A percentile compares a stretch with the other conserved stretches of the same genome.
These are phyloP conservation scores for Lentinus brumalis DNA, from an alignment of 768 basidiomycete genomes.

Conservation along the genomic window DNA sequence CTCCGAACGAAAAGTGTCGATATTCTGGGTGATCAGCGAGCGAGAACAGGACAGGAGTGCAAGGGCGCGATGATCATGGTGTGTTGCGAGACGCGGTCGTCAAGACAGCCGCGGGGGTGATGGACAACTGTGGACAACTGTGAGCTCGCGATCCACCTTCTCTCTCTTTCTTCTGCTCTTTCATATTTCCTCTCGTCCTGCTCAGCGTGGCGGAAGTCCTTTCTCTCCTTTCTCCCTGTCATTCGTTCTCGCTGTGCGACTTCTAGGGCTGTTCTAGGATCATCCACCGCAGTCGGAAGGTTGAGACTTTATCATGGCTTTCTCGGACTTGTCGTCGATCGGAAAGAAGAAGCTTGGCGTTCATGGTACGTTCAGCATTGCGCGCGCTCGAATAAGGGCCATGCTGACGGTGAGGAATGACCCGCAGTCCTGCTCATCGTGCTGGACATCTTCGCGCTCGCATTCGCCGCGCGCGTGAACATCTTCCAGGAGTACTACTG, in stretches of 20 bases:
- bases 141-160: neutral
- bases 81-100: slow-evolving; percentile 4
- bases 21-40: neutral
- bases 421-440: slow-evolving; percentile 46
- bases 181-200: slow-evolving; percentile 1
- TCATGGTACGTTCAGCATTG: slow-evolving; percentile 28
- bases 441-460: slow-evolving; percentile 52
- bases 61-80: neutral
- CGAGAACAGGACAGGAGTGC: neutral
- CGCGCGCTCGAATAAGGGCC: neutral
- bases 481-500: slow-evolving; percentile 63
- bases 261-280: slow-evolving; percentile 6
- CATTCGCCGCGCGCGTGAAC: slow-evolving; percentile 55
- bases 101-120: slow-evolving; percentile 13
- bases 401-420: neutral
- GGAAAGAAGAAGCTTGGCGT: slow-evolving; percentile 35
- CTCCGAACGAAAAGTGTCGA: neutral
- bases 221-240: slow-evolving; percentile 8
- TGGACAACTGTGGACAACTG: neutral
- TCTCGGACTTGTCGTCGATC: slow-evolving; percentile 15
- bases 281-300: neutral
- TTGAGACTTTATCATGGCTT: slow-evolving; percentile 2
- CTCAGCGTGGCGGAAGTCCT: neutral
- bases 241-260: slow-evolving; percentile 21
- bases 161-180: slow-evolving; percentile 10